Percentiles rank a stretch among this genome's conserved stretches.
These are phyloP conservation scores for Paecilomyces formosus DNA, from an alignment of 2,329 filamentous ascomycete species.

Conservation along the genomic window DNA sequence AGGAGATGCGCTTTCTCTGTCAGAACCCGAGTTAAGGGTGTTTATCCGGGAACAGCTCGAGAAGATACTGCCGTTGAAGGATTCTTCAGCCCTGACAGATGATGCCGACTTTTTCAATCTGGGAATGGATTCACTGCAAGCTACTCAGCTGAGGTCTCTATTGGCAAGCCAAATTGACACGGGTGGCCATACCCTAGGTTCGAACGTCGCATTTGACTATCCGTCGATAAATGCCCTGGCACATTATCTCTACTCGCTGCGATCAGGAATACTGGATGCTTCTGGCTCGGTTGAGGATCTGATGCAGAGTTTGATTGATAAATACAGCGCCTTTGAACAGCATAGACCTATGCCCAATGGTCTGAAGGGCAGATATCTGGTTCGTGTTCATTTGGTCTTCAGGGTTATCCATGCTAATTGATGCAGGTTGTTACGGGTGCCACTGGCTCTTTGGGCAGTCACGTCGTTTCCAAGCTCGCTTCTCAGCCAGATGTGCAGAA, in stretches of 20 bases:
- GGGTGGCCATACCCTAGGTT: slow-evolving; percentile 39
- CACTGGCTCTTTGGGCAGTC: slow-evolving; percentile 58
- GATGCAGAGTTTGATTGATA: slow-evolving; percentile 42
- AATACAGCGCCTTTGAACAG: slow-evolving; percentile 31
- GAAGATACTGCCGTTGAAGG: slow-evolving; percentile 15
- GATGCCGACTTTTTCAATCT: slow-evolving; percentile 52
- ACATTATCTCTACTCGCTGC: slow-evolving; percentile 36
- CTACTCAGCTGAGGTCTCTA: slow-evolving; percentile 47
- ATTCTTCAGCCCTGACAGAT: slow-evolving; percentile 14
- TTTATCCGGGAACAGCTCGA: slow-evolving; percentile 28
- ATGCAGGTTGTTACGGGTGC: slow-evolving; percentile 51
- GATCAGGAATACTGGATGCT: slow-evolving; percentile 26
- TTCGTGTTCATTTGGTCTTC: slow-evolving; percentile 3
- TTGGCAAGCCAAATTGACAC: slow-evolving; percentile 48
- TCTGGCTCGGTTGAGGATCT: slow-evolving; percentile 30
- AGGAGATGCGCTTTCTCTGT: slow-evolving; percentile 14
- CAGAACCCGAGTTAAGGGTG: slow-evolving; percentile 19
- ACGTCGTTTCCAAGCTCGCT: slow-evolving; percentile 44
- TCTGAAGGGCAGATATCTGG: slow-evolving; percentile 16
- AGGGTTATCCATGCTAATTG: slow-evolving; percentile 3
- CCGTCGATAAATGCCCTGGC: slow-evolving; percentile 43
- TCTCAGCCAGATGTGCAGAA: slow-evolving; percentile 27
- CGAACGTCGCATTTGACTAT: slow-evolving; percentile 55
- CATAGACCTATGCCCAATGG: slow-evolving; percentile 15
- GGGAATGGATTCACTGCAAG: slow-evolving; percentile 53